Evolutionary conservation across 2,329 filamentous ascomycete species (phyloP).

Genomic region (Scedosporium aurantiacum): DNA sequence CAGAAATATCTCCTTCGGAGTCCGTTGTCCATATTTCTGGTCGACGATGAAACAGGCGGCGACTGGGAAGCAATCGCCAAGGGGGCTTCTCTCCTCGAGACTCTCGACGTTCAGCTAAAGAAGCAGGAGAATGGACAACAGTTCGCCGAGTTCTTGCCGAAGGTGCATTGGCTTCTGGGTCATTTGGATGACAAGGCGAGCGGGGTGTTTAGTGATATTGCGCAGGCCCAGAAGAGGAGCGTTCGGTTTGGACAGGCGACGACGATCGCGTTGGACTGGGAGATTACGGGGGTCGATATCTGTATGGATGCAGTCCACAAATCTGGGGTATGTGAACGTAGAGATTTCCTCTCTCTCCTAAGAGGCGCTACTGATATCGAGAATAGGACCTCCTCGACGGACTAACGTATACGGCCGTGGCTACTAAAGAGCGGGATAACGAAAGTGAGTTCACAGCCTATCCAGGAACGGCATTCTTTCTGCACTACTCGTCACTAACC

Average conservation of each 20-base stretch:
- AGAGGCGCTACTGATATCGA: not conserved
- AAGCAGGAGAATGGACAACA: conserved; percentile 33
- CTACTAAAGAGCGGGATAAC: conserved; percentile 23
- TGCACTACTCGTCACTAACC: not conserved
- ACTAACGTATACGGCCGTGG: conserved; percentile 29
- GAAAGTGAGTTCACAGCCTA: conserved; percentile 21
- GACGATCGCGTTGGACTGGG: conserved; percentile 31
- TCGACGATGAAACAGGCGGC: conserved; percentile 17
- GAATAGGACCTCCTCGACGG: conserved; percentile 14
- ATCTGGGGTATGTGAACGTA: not conserved
- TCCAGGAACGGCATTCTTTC: not conserved
- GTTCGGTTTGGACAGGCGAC: conserved; percentile 53
- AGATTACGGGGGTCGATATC: conserved; percentile 43
- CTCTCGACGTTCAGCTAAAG: conserved; percentile 35
- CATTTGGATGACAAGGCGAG: conserved; percentile 47
- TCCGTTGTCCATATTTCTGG: conserved; percentile 52
- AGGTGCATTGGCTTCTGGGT: conserved; percentile 52
- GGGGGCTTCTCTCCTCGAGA: conserved; percentile 4
- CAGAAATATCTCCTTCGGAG: conserved; percentile 56
- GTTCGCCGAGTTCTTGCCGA: conserved; percentile 41
- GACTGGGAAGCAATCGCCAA: conserved; percentile 1
- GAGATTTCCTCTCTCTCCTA: not conserved
- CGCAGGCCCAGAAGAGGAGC: conserved; percentile 56
- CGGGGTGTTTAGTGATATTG: conserved; percentile 55
- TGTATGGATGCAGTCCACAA: conserved; percentile 33